phyloP scores from a whole-genome alignment of 176 grass and related monocot genomes.

The Cocos nucifera region DNA sequence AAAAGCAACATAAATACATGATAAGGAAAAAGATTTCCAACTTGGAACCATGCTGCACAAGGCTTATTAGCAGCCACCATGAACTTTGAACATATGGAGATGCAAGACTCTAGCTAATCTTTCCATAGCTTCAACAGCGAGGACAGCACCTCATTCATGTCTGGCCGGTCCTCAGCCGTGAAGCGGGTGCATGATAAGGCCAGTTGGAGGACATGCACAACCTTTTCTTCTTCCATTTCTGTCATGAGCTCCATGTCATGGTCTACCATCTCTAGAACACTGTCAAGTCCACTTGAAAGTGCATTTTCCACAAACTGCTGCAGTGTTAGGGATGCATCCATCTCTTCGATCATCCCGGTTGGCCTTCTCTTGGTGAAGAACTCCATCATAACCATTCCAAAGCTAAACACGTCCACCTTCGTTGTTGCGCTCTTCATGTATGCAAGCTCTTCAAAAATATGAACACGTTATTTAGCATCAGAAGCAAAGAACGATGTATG shows the following conservation, averaged over 20 bases:
- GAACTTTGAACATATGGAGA: too few species aligned
- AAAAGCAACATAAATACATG: too few species aligned
- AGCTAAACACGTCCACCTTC: constrained; percentile 91
- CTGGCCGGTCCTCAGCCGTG: constrained; percentile 48
- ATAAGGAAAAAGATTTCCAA: too few species aligned
- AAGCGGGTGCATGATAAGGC: constrained; percentile 51
- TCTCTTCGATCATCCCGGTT: constrained; percentile 47
- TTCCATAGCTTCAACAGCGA: constrained; percentile 43
- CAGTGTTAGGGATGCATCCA: constrained; percentile 42
- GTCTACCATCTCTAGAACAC: constrained; percentile 44
- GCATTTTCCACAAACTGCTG: constrained; percentile 66
- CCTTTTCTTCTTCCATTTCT: constrained; percentile 41
- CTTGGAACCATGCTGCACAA: too few species aligned
- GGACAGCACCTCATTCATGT: constrained; percentile 57
- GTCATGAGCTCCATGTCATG: constrained; percentile 32
- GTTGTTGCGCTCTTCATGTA: constrained; percentile 60
- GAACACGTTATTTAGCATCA: not conserved
- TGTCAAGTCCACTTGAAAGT: constrained; percentile 32
- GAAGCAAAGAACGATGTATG: too few species aligned
- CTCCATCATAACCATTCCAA: constrained; percentile 74
- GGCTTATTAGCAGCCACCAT: too few species aligned
- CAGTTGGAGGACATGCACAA: constrained; percentile 36
- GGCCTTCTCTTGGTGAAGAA: constrained; percentile 62
- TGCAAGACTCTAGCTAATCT: not conserved
- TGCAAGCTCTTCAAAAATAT: constrained; percentile 50